Evolutionary conservation across 2,329 filamentous ascomycete genomes (phyloP), one percentile per base, ranked within the genome.

Genomic region (Tolypocladium sp.): DNA sequence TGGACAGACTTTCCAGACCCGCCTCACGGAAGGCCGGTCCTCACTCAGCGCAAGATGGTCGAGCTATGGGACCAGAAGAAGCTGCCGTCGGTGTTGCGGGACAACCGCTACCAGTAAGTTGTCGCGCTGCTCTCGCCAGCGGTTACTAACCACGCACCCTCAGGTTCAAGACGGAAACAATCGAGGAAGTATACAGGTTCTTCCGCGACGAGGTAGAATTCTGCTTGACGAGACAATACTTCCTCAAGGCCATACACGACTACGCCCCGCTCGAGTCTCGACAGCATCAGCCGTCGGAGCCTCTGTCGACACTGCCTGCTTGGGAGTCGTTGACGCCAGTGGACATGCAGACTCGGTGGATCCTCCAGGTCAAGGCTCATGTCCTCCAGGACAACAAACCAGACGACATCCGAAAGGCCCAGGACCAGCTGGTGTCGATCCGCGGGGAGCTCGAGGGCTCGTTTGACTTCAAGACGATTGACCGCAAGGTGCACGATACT

Each of bases 1-100:
- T 88, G 83, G 82, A 79, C 75, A 7, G 84, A 87, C 63, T 76
- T 86, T 52, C 84, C 85, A 1, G 84, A 87, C 61, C 83, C 83
- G 20, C 73, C 77, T 1, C 74, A 74, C 30, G 74, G 74, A 15
- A 73, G 75, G n/a, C 75, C 79, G 13, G 40, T 73, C 55, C 68
- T 83, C 40, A 80, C 76, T 12, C 78, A 83, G 66, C 75, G 82
- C 44, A 83, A 81, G 66, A 81, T 79, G 69, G 74, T 84, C 8
- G 82, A 85, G 63, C 78, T 85, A n/a, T 77, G 78, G 64, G 76
- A 79, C 1, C 79, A 82, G 63, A 76, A 70, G 56, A 78, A 76
- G 55, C 66, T 86, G 9, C 74, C 75, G 3, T 73, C 73, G 2
- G 67, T 82, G 8, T 66, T 87, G 67, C 68, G 70, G 25, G 79